phyloP scores from a whole-genome alignment of 2,329 filamentous ascomycete species.

The Fusarium setosum region DNA sequence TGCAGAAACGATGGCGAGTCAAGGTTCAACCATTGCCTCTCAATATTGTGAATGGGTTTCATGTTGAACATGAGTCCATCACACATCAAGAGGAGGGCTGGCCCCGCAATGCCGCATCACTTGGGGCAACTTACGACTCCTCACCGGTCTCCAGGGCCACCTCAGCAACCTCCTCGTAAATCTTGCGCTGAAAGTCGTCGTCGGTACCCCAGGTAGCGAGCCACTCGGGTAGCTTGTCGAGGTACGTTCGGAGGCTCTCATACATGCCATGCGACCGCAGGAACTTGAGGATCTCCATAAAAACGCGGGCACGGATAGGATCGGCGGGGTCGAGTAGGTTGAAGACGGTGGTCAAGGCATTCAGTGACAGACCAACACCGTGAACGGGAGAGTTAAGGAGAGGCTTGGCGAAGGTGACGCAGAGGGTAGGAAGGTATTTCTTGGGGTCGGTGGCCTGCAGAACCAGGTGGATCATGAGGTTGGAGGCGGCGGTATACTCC shows the following conservation, averaged over 20 bases:
- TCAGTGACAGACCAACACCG: slow-evolving; percentile 86
- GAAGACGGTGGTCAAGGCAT: slow-evolving; percentile 94
- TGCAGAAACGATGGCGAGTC: not conserved
- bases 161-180: slow-evolving; percentile 86
- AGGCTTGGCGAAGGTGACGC: slow-evolving; percentile 88
- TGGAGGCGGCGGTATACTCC: slow-evolving; percentile 96
- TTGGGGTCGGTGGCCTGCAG: slow-evolving; percentile 86
- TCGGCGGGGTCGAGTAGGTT: slow-evolving; percentile 86
- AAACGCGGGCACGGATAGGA: slow-evolving; percentile 88
- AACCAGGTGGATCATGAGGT: slow-evolving; percentile 94
- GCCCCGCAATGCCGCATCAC: not conserved
- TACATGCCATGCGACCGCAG: slow-evolving; percentile 81
- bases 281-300: slow-evolving; percentile 88
- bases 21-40: not conserved
- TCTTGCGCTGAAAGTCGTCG: slow-evolving; percentile 83
- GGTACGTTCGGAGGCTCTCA: slow-evolving; percentile 84
- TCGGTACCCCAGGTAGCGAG: slow-evolving; percentile 84
- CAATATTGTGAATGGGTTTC: not conserved
- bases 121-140: slow-evolving; percentile 68
- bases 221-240: slow-evolving; percentile 87
- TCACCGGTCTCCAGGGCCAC: slow-evolving; percentile 83
- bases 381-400: slow-evolving; percentile 87
- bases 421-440: slow-evolving; percentile 88
- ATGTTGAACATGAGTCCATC: not conserved
- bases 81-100: not conserved